Conservation (phyloP, 2,329 filamentous ascomycete genomes). For the Hypoxylon rubiginosum region DNA sequence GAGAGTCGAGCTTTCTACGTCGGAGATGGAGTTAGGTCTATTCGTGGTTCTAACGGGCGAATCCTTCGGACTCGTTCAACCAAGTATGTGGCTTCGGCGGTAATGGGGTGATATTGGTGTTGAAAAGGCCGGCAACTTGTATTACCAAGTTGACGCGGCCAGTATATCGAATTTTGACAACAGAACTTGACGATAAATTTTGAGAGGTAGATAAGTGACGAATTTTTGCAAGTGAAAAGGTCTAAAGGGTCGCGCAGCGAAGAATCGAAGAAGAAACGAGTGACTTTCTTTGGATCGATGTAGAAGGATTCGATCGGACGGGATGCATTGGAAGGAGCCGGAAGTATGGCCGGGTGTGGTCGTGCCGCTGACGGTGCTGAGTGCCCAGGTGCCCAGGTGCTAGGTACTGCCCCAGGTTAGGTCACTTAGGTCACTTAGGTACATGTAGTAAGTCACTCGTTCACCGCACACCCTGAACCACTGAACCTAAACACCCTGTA, state of each 20-base stretch:
- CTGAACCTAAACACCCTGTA: background rate
- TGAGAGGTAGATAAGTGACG: slow-evolving; percentile 14
- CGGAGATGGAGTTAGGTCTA: slow-evolving; percentile 1
- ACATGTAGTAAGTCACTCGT: background rate
- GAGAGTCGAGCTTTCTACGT: slow-evolving; percentile 5
- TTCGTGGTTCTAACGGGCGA: slow-evolving; percentile 20
- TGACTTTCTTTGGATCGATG: slow-evolving; percentile 36
- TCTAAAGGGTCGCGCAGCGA: background rate
- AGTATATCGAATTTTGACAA: slow-evolving; percentile 4
- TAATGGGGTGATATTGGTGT: slow-evolving; percentile 17
- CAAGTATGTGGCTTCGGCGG: slow-evolving; percentile 23
- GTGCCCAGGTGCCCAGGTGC: background rate
- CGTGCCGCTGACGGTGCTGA: slow-evolving; percentile 29
- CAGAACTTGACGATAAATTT: background rate
- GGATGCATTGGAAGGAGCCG: slow-evolving; percentile 38
- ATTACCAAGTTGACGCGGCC: slow-evolving; percentile 21
- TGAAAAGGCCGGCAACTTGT: slow-evolving; percentile 9
- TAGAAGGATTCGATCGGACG: slow-evolving; percentile 40
- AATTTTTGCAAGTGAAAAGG: background rate
- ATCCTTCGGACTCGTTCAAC: slow-evolving; percentile 31
- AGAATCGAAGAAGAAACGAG: slow-evolving; percentile 37
- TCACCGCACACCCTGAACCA: background rate
- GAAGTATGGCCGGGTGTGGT: slow-evolving; percentile 35
- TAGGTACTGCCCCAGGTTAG: background rate
- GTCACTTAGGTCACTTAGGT: no score